Conservation (phyloP, 2,329 filamentous ascomycete species). For the Acarospora socialis region DNA sequence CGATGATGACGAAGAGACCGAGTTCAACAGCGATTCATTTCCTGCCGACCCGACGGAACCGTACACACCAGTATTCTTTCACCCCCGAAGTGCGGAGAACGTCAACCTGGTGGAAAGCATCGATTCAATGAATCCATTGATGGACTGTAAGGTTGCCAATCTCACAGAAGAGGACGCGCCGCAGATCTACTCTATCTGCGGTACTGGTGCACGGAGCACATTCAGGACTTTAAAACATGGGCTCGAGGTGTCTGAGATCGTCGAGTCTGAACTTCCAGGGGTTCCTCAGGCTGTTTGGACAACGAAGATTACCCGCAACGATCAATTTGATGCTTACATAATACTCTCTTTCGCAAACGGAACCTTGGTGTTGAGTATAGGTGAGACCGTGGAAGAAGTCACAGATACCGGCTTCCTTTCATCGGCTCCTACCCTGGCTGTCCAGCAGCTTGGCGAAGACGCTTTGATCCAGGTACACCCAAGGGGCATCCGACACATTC, state of each 20-base stretch:
- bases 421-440: slow-evolving; percentile 75
- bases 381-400: slow-evolving; percentile 92
- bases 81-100: slow-evolving; percentile 65
- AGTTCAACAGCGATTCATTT: slow-evolving; percentile 73
- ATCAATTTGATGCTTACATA: slow-evolving; percentile 87
- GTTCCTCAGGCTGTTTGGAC: slow-evolving; percentile 93
- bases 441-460: slow-evolving; percentile 87
- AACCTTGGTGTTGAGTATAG: slow-evolving; percentile 85
- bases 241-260: slow-evolving; percentile 82
- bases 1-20: slow-evolving; percentile 80
- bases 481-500: slow-evolving; percentile 87
- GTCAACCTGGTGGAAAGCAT: slow-evolving; percentile 73
- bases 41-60: slow-evolving; percentile 57
- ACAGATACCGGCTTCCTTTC: slow-evolving; percentile 86
- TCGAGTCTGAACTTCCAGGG: slow-evolving; percentile 81
- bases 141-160: slow-evolving; percentile 86
- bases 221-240: slow-evolving; percentile 91
- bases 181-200: slow-evolving; percentile 88
- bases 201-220: slow-evolving; percentile 72
- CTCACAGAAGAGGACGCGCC: slow-evolving; percentile 84
- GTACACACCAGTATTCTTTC: slow-evolving; percentile 73
- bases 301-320: slow-evolving; percentile 65
- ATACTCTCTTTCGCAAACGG: slow-evolving; percentile 84
- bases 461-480: slow-evolving; percentile 89
- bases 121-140: slow-evolving; percentile 76